These are phyloP conservation scores for Fusarium pseudograminearum DNA, from an alignment of 2,329 filamentous ascomycete genomes.

Conservation along the genomic window DNA sequence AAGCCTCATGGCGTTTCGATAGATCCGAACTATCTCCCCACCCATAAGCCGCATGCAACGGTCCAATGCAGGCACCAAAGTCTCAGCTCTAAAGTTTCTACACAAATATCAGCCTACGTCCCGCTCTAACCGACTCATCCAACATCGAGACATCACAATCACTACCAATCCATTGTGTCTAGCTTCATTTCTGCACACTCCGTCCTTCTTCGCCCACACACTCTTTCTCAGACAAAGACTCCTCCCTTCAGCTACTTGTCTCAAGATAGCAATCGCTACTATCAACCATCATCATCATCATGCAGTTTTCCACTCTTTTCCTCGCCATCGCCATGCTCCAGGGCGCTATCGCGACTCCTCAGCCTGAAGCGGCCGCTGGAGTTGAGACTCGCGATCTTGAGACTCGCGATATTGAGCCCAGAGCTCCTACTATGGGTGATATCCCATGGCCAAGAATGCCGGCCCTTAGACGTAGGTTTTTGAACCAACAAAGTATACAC, in stretches of 20 bases:
- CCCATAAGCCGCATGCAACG: neutral
- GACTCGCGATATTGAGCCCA: conserved; percentile 15
- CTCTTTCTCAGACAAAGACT: neutral
- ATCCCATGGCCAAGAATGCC: conserved; percentile 27
- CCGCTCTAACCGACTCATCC: neutral
- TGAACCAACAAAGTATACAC: neutral
- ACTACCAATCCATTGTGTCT: neutral
- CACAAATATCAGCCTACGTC: conserved; percentile 4
- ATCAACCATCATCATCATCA: conserved; percentile 7
- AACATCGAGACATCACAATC: neutral
- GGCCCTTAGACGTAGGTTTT: neutral
- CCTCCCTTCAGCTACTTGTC: conserved; percentile 3
- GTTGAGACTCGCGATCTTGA: conserved; percentile 22
- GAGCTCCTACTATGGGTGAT: conserved; percentile 17
- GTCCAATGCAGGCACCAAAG: neutral
- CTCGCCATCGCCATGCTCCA: conserved; percentile 19
- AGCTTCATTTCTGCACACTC: neutral
- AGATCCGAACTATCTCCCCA: neutral
- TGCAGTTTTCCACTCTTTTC: conserved; percentile 27
- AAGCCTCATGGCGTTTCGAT: neutral
- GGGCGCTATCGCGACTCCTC: conserved; percentile 21
- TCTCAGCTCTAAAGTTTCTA: neutral
- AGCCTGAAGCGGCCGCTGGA: neutral
- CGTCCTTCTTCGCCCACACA: conserved; percentile 6
- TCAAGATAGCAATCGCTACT: neutral